Conservation (phyloP, 148 eudicot genomes). For the Chenopodium quinoa region DNA sequence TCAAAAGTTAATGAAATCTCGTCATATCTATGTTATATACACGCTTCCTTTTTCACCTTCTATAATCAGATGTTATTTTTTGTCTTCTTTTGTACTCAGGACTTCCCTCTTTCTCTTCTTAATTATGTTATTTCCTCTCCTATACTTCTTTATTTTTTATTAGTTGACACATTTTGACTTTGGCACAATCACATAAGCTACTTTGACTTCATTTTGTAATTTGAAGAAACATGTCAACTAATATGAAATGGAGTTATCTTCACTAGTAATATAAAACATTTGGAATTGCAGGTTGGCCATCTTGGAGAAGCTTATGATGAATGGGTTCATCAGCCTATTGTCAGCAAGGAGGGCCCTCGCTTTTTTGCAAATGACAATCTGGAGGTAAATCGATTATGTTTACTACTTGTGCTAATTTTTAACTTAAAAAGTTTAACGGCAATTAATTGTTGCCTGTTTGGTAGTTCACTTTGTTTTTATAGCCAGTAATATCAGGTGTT, state of each 20-base stretch:
- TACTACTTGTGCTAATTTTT: neutral
- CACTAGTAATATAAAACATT: neutral
- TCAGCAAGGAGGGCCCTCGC: slow-evolving; percentile 76
- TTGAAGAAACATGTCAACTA: too few relatives aligned
- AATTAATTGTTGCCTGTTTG: neutral
- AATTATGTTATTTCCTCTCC: neutral
- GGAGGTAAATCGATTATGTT: slow-evolving; percentile 50
- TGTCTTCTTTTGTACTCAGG: too few relatives aligned
- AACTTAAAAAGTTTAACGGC: too few relatives aligned
- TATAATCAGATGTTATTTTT: neutral
- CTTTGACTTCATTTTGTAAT: too few relatives aligned
- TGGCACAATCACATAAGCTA: too few relatives aligned
- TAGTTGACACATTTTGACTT: too few relatives aligned
- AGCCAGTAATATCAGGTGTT: neutral
- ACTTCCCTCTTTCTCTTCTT: neutral
- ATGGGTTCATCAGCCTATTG: slow-evolving; percentile 86
- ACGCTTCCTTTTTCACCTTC: neutral
- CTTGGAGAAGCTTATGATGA: slow-evolving; percentile 82
- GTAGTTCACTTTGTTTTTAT: neutral
- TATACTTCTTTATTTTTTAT: too few relatives aligned
- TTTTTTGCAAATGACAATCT: slow-evolving; percentile 60
- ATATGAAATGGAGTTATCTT: too few relatives aligned
- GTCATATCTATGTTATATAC: neutral
- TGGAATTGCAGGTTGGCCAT: slow-evolving; percentile 62
- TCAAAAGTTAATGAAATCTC: neutral